Base-by-base conservation (phyloP, 192 early-diverging fungal genomes). In the Mortierella claussenii region DNA sequence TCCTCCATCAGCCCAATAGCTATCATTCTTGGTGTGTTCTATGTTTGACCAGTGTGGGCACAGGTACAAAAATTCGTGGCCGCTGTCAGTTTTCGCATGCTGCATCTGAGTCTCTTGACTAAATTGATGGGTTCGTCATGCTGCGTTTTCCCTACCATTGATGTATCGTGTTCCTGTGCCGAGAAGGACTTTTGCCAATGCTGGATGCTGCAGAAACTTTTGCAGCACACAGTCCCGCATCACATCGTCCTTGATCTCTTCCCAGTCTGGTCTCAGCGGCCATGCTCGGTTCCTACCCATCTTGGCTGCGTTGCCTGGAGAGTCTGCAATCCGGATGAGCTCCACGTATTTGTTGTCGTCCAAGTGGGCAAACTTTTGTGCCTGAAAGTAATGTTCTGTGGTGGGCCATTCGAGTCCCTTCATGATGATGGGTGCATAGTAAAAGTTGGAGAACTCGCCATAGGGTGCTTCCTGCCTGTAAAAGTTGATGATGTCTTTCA, bases 361-460 rank as follows among this genome's bases (percentile, higher is more conserved):
- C 4, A 56, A 10, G 17, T 60, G 60, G 0, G 65, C 65, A 71
- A 80, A 81, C 68, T 70, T 71, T 63, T 64, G 62, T 23, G 68
- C 80, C 55, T 82, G 80, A 43, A 79, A 83, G 45, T 83, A 83
- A 45, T 83, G 79, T 36, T 83, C 82, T 3, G 82, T 81, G 3
- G 79, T 79, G 4, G 73, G 79, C 74, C 79, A 83, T 32, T 36
- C 23, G 20, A 30, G 28, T 1, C 60, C 58, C 17, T 67, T 48
- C 18, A 81, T 46, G 13, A 10, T 20, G 24, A 83, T 66, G 9
- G 60, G 60, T 1, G 75, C 42, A 44, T 44, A 32, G 45, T 65
- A 83, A 66, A 83, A 83, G 62, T 83, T 83, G 32, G 74, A 80
- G 44, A 83, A 81, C 37, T 79, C 66, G 40, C 78, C 79, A 50